Evolutionary conservation across 2,329 filamentous ascomycete genomes (phyloP).

Genomic region (Penicillium nordicum): DNA sequence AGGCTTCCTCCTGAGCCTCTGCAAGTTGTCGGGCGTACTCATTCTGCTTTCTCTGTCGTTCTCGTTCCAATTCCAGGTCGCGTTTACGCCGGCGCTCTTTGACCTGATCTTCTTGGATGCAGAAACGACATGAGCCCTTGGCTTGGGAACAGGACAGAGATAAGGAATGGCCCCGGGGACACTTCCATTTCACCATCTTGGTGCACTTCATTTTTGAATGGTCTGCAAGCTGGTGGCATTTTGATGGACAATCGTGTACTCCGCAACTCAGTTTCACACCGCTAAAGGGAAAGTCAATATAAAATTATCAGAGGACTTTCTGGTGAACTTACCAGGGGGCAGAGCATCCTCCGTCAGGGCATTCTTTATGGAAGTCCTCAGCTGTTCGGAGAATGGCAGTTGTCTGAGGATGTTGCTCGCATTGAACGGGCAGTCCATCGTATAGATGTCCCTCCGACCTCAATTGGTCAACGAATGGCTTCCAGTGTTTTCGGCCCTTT

Average conservation of each 20-base stretch:
- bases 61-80: constrained; percentile 47
- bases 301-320: rapidly evolving
- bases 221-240: constrained; percentile 61
- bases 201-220: constrained; percentile 55
- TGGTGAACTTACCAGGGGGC: constrained; percentile 53
- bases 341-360: constrained; percentile 68
- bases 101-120: constrained; percentile 48
- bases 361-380: constrained; percentile 59
- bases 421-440: constrained; percentile 60
- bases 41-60: constrained; percentile 22
- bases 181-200: constrained; percentile 46
- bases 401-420: constrained; percentile 57
- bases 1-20: constrained; percentile 25
- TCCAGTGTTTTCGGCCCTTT: constrained; percentile 59
- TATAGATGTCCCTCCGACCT: constrained; percentile 52
- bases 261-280: constrained; percentile 53
- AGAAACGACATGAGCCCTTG: constrained; percentile 48
- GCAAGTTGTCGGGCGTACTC: constrained; percentile 23
- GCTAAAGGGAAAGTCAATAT: constrained; percentile 26
- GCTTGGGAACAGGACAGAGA: constrained; percentile 48
- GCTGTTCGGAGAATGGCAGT: constrained; percentile 47
- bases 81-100: constrained; percentile 48
- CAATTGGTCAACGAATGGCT: constrained; percentile 55
- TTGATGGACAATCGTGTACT: constrained; percentile 55
- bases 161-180: constrained; percentile 51